Evolutionary conservation across 768 basidiomycete species (phyloP), one percentile per base, ranked within the genome.

Genomic region (Dentipellis fragilis): DNA sequence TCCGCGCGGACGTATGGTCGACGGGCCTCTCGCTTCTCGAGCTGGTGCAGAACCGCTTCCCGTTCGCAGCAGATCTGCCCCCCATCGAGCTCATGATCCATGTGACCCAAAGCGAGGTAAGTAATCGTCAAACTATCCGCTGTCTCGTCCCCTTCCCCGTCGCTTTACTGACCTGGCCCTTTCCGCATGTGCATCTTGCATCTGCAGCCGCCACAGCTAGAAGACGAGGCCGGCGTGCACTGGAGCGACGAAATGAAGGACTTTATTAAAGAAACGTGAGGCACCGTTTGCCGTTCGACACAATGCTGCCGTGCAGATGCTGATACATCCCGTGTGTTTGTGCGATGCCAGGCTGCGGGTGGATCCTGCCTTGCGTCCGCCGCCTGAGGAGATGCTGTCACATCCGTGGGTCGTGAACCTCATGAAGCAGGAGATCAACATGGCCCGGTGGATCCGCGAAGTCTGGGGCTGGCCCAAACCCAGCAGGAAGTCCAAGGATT

Each of bases 1-100:
- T 93, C 63, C 80, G 89, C 54, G 89, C 93, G 23, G 92, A 96
- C 66, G 92, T 96, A 19, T 96, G 93, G 93, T 94, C 93, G 0
- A 84, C 90, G 6, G 93, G 93, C 5, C 86, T 96, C 39, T 87
- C 91, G 1, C 77, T 96, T 23, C 76, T 96, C 62, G 93, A 96
- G 69, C 80, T 96, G 21, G 87, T 91, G 1, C 79, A 87, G 63
- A 93, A 92, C 58, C 80, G 86, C 46, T 94, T 93, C 74, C 93
- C 93, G 7, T 95, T 91, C 72, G 89, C 92, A 1, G 79, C 79
- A 16, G 89, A 93, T 63, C 74, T 93, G 14, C 81, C 87, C 0
- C 82, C 89, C 1, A 90, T 95, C 68, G 93, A 94, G 62, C 72
- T 94, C 39, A 79, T 94, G 68, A 83, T 88, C 69, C 81, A 89